These are phyloP conservation scores for Hypoxylon sp. DNA, from an alignment of 2,329 filamentous ascomycete genomes.

Conservation along the genomic window DNA sequence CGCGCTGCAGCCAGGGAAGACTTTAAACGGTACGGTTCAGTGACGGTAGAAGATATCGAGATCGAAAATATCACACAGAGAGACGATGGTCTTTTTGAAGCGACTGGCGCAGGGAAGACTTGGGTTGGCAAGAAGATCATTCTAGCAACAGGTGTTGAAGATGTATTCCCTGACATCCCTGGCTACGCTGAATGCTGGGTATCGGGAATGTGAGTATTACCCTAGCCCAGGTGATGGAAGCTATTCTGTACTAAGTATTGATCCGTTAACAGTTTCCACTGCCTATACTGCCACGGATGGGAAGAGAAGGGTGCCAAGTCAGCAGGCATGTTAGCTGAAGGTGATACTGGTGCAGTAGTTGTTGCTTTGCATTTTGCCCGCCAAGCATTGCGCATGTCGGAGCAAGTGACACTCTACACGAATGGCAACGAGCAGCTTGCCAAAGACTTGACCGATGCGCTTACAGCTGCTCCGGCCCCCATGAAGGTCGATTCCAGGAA, in stretches of 20 bases:
- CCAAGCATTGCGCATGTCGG: constrained; percentile 55
- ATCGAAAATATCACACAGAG: constrained; percentile 10
- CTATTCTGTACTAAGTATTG: not conserved
- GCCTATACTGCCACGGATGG: constrained; percentile 2
- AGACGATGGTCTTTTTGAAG: constrained; percentile 18
- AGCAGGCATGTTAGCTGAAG: constrained; percentile 8
- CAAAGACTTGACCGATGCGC: not conserved
- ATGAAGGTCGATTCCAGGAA: constrained; percentile 2
- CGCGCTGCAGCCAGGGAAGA: constrained; percentile 21
- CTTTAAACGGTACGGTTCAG: constrained; percentile 23
- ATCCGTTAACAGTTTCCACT: constrained; percentile 1
- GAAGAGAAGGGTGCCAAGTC: constrained; percentile 1
- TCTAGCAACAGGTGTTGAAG: constrained; percentile 26
- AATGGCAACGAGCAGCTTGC: constrained; percentile 52
- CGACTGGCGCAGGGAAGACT: constrained; percentile 1
- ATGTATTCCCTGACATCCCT: constrained; percentile 28
- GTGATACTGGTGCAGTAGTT: not conserved
- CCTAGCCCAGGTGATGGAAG: not conserved
- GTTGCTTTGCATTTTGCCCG: constrained; percentile 4
- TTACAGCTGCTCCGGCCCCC: not conserved
- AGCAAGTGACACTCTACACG: constrained; percentile 39
- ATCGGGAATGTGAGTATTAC: constrained; percentile 27
- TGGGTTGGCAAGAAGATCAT: constrained; percentile 26
- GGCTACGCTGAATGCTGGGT: constrained; percentile 32
- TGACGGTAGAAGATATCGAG: constrained; percentile 22